Base-by-base conservation (phyloP, 768 basidiomycete genomes). In the Pulveroboletus sp. region DNA sequence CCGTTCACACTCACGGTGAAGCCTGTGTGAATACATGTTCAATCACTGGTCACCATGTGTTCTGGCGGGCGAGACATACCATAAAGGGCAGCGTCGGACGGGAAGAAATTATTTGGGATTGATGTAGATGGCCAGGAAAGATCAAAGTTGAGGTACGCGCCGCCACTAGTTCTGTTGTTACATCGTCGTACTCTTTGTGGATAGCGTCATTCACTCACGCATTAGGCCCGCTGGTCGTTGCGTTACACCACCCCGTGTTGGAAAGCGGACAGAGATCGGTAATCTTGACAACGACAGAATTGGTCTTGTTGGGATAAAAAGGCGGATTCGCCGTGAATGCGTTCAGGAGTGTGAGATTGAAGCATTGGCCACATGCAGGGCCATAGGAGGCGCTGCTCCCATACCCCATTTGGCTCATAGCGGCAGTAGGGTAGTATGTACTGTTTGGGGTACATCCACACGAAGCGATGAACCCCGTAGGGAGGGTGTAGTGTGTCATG, bases 191-290 rank as follows among this genome's bases (percentile, higher is more conserved):
- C 17, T 14, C 18, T 28, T 30, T 15, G 9, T 40, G 42, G 30
- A 36, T 12, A 26, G 5, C n/a, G 6, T 10, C 43, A 33, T 27
- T 21, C 33, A 69, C 84, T 58, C 63, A 88, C 86, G 75, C 64
- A 59, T 91, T 91, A 3, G 81, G 78, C 42, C 78, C 76, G 5
- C 65, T 66, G 5, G 69, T 65, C 8, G 83, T 89, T 4, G 79
- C 90, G 35, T 77, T 80, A 58, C 90, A 92, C 86, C 83, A 89
- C 14, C 82, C 85, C 18, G 63, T 62, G 47, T 67, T 62, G 2
- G 80, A 79, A 14, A 80, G 67, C 6, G 89, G 89, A 61, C 90
- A 93, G 17, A 89, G 66, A 64, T 92, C 89, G 4, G 85, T 90
- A 37, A 93, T 69, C 68, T 93, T 93, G 44, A 92, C 71, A 21